Base-by-base conservation (phyloP, 441 rosid species). In the Aleurites moluccanus region DNA sequence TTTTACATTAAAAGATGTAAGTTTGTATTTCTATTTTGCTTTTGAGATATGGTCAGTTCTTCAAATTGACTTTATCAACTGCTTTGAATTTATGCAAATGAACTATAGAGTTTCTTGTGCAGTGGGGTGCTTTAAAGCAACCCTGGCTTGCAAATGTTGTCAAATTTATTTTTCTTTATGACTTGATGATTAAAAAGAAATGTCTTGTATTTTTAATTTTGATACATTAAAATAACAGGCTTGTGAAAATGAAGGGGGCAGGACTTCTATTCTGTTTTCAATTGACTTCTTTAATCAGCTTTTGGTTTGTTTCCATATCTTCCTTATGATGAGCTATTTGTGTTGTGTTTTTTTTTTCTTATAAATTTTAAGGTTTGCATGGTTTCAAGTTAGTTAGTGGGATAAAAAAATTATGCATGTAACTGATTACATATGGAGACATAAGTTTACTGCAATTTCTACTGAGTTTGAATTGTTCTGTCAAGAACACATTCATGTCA, bases 1-100 rank as follows among this genome's bases (percentile, higher is more conserved):
- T 74, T 85, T 85, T 44, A 89, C 91, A 20, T 84, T 93, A 71
- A 95, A 86, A 88, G 92, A 91, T 83, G 98, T 95, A 88, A 88
- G 97, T 82, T 80, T 49, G 10, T 73, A 4, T 25, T 30, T 77
- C 47, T 25, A 59, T 65, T 73, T 60, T 72, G 67, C 28, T 4
- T 47, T 64, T 35, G 42, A 52, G 4, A 74, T 44, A 47, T 52
- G 68, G 40, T 52, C 6, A n/a, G 23, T 67, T 50, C 38, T 59
- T 21, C 8, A 18, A 47, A 53, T 35, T 38, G 14, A 38, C 25
- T 35, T 62, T 50, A 25, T 44, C 78, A 69, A 35, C 62, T 23
- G 13, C 61, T 61, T 40, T 28, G 49, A 35, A 35, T 30, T 30
- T n/a, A 42, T 59, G 15, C 20, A 57, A 55, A 70, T 14, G 53